phyloP scores from a whole-genome alignment of 495 filamentous ascomycete genomes.

The Tuber melanosporum region DNA sequence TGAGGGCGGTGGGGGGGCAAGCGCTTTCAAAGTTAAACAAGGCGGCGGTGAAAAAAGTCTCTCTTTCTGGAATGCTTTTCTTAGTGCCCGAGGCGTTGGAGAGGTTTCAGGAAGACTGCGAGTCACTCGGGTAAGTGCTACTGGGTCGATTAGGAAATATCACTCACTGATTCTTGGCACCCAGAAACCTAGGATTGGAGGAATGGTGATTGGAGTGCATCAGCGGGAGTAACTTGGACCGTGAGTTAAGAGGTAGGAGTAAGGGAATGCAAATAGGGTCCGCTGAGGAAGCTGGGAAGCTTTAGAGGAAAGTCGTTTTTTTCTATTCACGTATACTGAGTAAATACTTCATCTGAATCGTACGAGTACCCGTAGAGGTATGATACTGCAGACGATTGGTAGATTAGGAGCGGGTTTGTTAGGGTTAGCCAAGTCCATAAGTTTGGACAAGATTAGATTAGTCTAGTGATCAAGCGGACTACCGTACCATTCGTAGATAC shows the following conservation, averaged over 20 bases:
- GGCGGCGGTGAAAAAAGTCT: background rate
- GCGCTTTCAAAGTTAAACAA: background rate
- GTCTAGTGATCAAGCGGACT: background rate
- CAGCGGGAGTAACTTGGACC: background rate
- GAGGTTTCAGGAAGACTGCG: background rate
- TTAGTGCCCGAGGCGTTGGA: background rate
- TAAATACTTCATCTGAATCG: no score
- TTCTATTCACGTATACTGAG: no score
- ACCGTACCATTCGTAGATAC: background rate
- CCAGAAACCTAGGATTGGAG: background rate
- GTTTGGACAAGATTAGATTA: background rate
- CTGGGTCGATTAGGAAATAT: background rate
- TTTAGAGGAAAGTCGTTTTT: background rate
- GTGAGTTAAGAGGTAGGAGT: background rate
- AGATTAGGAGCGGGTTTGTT: background rate
- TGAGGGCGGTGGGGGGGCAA: background rate
- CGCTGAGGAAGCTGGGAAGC: background rate
- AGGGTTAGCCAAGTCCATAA: background rate
- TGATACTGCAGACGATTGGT: background rate
- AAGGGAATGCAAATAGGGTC: background rate
- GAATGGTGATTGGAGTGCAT: background rate
- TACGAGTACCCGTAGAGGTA: no score
- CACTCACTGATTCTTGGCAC: background rate
- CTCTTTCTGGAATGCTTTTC: background rate
- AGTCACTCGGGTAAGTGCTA: no score